These are phyloP conservation scores for Fragaria ananassa DNA, from an alignment of 306 rosid genomes.

Conservation along the genomic window DNA sequence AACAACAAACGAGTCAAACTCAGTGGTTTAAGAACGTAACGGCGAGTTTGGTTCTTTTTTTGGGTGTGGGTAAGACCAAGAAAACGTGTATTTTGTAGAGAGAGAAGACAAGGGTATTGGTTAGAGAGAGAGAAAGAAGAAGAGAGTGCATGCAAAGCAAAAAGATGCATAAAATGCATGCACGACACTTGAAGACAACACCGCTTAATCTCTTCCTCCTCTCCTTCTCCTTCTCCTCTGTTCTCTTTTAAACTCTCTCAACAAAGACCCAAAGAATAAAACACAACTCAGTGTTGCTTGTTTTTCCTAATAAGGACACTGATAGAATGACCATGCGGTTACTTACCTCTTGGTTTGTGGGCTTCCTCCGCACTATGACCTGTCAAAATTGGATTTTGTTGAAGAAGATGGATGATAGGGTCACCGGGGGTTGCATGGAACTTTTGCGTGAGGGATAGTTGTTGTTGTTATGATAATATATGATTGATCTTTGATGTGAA, in stretches of 20 bases:
- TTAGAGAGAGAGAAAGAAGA: background rate
- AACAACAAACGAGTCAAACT: conserved; percentile 30
- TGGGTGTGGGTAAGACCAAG: conserved; percentile 38
- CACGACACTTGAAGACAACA: conserved; percentile 91
- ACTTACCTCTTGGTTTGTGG: background rate
- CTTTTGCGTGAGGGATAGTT: background rate
- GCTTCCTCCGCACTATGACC: conserved; percentile 7
- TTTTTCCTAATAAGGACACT: conserved; percentile 18
- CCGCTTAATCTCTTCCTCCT: conserved; percentile 44
- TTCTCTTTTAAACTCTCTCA: background rate
- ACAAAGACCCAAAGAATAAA: background rate
- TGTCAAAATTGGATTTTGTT: background rate
- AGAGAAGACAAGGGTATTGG: conserved; percentile 17
- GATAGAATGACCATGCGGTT: conserved; percentile 30
- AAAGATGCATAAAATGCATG: conserved; percentile 93
- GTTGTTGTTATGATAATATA: too few species aligned
- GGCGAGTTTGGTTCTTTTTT: conserved; percentile 26
- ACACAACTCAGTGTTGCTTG: background rate
- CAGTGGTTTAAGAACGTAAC: conserved; percentile 23
- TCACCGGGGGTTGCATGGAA: background rate
- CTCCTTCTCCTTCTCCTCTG: conserved; percentile 16
- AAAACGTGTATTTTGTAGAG: conserved; percentile 36
- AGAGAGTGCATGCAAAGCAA: conserved; percentile 87
- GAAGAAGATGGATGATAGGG: background rate
- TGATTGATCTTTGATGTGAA: background rate